Base-by-base conservation (phyloP, 352 stramenopile genomes). In the Poterioochromonas sp. region DNA sequence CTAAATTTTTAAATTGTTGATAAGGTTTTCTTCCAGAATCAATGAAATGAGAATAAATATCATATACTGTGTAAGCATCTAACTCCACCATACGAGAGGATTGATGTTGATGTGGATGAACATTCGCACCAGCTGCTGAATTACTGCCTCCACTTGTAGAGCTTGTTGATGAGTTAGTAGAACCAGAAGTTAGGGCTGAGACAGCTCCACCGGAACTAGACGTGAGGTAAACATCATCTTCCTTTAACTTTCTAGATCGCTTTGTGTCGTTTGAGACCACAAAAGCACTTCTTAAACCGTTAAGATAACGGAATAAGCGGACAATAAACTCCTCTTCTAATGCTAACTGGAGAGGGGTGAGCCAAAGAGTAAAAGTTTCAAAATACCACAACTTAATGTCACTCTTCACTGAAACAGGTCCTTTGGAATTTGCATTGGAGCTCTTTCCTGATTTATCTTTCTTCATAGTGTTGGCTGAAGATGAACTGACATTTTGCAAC, bases 301-400 rank as follows among this genome's bases (percentile, higher is more conserved):
- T 15, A 35, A 63, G 3, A 37, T 58, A 74, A 3, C 69, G 69
- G 5, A 78, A 39, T 5, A 64, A 41, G 1, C 39, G 5, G 0
- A 78, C 47, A 34, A 78, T 12, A 26, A 78, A 69, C 47, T 78
- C 71, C 39, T 78, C 71, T 22, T 78, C 71, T 34, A 78, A 12
- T 37, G 8, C 41, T n/a, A 78, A 37, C 20, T 78, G 43, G 8
- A 78, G 1, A 5, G 71, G 71, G 26, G 71, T 32, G 2, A 78
- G 11, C 71, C 71, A 78, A n/a, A 78, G 5, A 2, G 71, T 43
- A 39, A 78, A 78, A 22, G 70, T 1, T 20, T 78, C 71, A 53
- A 78, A 78, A 39, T 78, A 78, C 34, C 5, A 53, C 35, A 78
- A 53, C 12, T 68, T 77, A 8, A 34, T 32, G n/a, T n/a, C n/a